A percentile compares a stretch with the other conserved stretches of the same genome.
phyloP scores from a whole-genome alignment of 768 basidiomycete genomes.

The Boletellus emodensis region DNA sequence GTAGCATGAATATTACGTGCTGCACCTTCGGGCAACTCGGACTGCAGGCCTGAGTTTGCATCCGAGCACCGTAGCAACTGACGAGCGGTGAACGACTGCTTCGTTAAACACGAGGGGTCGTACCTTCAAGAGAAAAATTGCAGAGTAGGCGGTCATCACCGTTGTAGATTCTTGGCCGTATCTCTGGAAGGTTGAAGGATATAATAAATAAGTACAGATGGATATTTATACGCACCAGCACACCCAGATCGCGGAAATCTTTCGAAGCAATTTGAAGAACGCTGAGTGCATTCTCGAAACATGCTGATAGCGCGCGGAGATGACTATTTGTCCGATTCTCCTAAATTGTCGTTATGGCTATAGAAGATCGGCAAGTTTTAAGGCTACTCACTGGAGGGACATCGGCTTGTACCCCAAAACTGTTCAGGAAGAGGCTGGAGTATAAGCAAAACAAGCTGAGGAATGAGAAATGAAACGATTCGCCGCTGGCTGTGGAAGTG shows the following conservation, averaged over 20 bases:
- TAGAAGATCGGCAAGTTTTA: not conserved
- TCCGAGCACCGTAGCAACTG: constrained; percentile 69
- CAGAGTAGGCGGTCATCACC: constrained; percentile 83
- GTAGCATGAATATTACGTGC: constrained; percentile 60
- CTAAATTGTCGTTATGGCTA: constrained; percentile 30
- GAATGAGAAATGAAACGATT: constrained; percentile 72
- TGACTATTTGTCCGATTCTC: constrained; percentile 57
- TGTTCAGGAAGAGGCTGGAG: constrained; percentile 79
- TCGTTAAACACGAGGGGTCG: constrained; percentile 5
- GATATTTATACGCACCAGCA: constrained; percentile 56
- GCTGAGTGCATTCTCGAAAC: constrained; percentile 70
- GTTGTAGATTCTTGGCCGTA: constrained; percentile 84
- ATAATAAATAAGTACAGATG: constrained; percentile 15
- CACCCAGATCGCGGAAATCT: constrained; percentile 69
- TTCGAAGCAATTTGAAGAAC: constrained; percentile 67
- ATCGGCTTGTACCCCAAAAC: constrained; percentile 70
- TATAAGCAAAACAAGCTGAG: constrained; percentile 73
- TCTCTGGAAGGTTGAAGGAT: constrained; percentile 42
- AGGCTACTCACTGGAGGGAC: constrained; percentile 47
- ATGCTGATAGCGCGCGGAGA: constrained; percentile 62
- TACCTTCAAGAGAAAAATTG: constrained; percentile 76
- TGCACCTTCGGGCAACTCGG: constrained; percentile 59
- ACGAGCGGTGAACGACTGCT: constrained; percentile 1
- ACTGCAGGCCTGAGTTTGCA: constrained; percentile 50
- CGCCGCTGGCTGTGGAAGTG: constrained; percentile 53